These are phyloP conservation scores for Haplosporangium gracile DNA, from an alignment of 192 early-diverging fungal genomes.

Conservation along the genomic window DNA sequence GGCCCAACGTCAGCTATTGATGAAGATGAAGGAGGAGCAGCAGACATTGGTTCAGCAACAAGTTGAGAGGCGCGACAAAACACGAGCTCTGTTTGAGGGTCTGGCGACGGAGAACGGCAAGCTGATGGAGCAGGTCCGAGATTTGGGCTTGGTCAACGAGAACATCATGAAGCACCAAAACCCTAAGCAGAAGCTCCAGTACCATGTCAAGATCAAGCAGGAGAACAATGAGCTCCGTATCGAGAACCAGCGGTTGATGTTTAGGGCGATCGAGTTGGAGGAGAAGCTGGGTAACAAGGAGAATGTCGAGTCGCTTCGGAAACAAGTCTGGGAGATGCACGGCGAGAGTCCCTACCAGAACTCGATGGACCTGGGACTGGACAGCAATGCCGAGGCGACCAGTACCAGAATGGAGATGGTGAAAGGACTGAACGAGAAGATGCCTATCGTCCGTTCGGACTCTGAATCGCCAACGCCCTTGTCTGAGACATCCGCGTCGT, in stretches of 20 bases:
- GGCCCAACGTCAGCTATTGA: conserved; percentile 35
- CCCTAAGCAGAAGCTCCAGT: conserved; percentile 56
- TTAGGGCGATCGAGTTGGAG: conserved; percentile 49
- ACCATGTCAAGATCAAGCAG: conserved; percentile 61
- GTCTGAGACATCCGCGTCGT: conserved; percentile 11
- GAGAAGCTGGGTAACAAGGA: conserved; percentile 54
- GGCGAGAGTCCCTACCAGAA: conserved; percentile 27
- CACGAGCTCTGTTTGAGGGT: conserved; percentile 44
- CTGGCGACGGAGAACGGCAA: conserved; percentile 53
- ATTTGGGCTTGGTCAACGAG: conserved; percentile 46
- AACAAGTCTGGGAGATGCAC: conserved; percentile 51
- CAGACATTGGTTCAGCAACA: conserved; percentile 28
- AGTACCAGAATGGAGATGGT: conserved; percentile 30
- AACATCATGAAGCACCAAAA: conserved; percentile 59
- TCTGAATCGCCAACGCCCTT: conserved; percentile 36
- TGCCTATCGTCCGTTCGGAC: conserved; percentile 15
- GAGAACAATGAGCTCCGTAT: conserved; percentile 59
- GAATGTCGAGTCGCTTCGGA: conserved; percentile 50
- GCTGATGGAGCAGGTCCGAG: conserved; percentile 52
- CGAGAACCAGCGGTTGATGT: conserved; percentile 55
- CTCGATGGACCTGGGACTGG: conserved; percentile 8
- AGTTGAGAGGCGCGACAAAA: conserved; percentile 36
- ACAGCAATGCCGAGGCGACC: not conserved
- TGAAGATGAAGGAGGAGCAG: conserved; percentile 53
- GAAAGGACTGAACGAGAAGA: conserved; percentile 19